Base-by-base conservation (phyloP, 768 basidiomycete genomes). In the Wakefieldia striispora region DNA sequence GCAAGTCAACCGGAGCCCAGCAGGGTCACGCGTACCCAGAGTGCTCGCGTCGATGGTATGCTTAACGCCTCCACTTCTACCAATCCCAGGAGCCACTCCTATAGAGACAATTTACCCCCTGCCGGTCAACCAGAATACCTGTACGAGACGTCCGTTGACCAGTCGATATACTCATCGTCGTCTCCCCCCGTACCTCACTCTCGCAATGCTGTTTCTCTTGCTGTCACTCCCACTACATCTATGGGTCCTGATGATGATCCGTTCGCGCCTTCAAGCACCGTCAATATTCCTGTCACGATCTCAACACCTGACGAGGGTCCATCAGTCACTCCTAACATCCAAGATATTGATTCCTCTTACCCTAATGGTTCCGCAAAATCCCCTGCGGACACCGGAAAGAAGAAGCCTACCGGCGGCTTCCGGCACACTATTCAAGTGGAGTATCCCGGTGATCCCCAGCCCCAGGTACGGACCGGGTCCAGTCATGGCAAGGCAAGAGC, bases 371-470 rank as follows among this genome's bases (percentile, higher is more conserved):
- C 58, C 53, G 61, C 66, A 34, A 67, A 70, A 29, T 61, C 69
- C 13, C 73, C 68, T 14, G 59, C 69, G 4, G 73, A 85, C 42
- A 50, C 65, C 26, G 64, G 72, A 47, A 81, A 80, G 64, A 72
- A 76, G 55, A 81, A 73, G 51, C 71, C 70, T 17, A 17, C 61
- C 8, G 24, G 53, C 2, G 76, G 76, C 45, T 85, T 88, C 68
- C 75, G 93, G 42, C 94, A 98, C 69, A 98, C 97, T 10, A 91
- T 98, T 40, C 97, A 98, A 67, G 88, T 98, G 51, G 97, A 99
- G 69, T 98, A 97, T 60, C 50, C 59, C 6, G 88, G 87, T 49
- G 84, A 85, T 47, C 78, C 58, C 26, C 48, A 49, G 3, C 33
- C 78, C 6, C 56, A 53, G 36, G 65, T 64, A 13, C 60, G 39